Percentiles rank a stretch among this genome's conserved stretches.
Conservation (phyloP, 495 filamentous ascomycete species). For the Pseudoneurospora amorphoporcata region DNA sequence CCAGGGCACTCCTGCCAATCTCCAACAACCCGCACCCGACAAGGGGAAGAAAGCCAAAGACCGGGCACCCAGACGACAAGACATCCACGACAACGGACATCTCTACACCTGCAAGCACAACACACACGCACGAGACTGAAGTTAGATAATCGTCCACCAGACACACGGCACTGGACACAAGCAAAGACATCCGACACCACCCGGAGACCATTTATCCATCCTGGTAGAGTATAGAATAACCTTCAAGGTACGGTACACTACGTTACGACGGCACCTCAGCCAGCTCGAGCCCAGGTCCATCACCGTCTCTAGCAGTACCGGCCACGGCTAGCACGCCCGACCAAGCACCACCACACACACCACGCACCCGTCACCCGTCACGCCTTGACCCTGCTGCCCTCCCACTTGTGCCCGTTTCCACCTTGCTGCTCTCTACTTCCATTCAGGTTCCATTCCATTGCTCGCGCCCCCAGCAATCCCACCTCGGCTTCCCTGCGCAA, state of each 20-base stretch:
- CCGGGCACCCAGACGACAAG: background rate
- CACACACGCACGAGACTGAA: background rate
- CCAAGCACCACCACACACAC: background rate
- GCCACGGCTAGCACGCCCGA: background rate
- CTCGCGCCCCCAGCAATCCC: constrained; percentile 19
- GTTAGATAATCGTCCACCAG: background rate
- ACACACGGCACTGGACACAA: background rate
- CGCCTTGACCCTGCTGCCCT: constrained; percentile 11
- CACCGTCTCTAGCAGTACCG: background rate
- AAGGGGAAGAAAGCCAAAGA: background rate
- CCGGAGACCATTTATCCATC: background rate
- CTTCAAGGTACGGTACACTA: background rate
- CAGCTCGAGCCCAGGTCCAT: background rate
- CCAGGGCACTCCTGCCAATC: background rate
- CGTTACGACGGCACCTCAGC: background rate
- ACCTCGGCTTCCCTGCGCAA: constrained; percentile 20
- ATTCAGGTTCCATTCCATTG: constrained; percentile 11
- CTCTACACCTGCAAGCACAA: background rate
- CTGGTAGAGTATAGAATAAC: background rate
- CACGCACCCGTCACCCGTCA: background rate
- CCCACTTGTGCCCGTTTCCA: background rate
- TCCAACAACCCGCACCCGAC: background rate
- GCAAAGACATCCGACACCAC: background rate
- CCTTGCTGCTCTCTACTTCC: background rate
- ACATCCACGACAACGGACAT: background rate